Evolutionary conservation across 2,329 filamentous ascomycete species (phyloP).

Genomic region (Fusarium secorum): DNA sequence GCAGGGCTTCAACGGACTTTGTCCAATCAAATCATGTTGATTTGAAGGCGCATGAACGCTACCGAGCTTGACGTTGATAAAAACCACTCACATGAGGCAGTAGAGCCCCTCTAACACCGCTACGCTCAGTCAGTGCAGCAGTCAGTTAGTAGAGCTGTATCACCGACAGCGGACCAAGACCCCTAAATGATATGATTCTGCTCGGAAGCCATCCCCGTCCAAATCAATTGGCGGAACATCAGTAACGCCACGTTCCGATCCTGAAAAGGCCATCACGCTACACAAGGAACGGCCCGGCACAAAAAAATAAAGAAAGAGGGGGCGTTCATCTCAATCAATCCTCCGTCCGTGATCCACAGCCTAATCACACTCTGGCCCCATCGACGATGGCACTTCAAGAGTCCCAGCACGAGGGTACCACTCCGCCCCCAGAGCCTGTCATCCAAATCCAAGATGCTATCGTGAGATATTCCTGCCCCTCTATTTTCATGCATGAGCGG

Average conservation of each 20-base stretch:
- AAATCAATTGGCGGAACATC: neutral
- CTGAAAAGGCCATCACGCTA: neutral
- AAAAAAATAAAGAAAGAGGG: neutral
- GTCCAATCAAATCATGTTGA: neutral
- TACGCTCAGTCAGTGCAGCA: too few species aligned
- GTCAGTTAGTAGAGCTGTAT: accelerated
- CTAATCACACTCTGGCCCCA: neutral
- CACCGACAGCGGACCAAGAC: neutral
- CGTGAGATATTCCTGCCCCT: neutral
- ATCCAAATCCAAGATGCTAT: neutral
- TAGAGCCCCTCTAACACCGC: neutral
- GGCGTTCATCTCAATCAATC: neutral
- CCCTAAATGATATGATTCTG: neutral
- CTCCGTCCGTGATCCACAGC: neutral
- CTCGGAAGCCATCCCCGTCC: neutral
- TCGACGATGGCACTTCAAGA: neutral
- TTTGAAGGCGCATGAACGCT: neutral
- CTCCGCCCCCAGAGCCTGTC: neutral
- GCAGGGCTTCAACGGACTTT: neutral
- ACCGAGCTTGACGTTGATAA: neutral
- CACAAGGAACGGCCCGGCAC: neutral
- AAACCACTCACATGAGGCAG: neutral
- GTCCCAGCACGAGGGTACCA: neutral
- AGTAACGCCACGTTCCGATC: neutral
- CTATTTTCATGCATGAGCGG: neutral